Percentiles rank a stretch among this genome's conserved stretches.
Conservation (phyloP, 2,329 filamentous ascomycete species). For the Trichoderma sp. region DNA sequence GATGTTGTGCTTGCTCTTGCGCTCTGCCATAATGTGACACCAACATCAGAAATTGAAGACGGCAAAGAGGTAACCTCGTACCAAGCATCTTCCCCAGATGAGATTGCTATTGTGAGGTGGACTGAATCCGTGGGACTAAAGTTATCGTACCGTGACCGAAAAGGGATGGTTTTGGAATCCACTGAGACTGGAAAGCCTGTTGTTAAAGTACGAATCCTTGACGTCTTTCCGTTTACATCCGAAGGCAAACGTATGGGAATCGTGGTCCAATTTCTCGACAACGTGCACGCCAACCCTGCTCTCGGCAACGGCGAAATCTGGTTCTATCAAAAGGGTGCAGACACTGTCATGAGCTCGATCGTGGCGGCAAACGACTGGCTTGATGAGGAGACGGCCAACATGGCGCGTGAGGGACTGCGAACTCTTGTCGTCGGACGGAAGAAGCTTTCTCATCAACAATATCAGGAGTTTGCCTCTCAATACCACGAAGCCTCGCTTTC, state of each 20-base stretch:
- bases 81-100: constrained; percentile 95
- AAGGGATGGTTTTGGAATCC: constrained; percentile 79
- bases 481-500: constrained; percentile 80
- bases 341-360: constrained; percentile 97
- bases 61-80: constrained; percentile 80
- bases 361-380: constrained; percentile 98
- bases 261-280: constrained; percentile 79
- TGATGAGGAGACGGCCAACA: constrained; percentile 98
- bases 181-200: constrained; percentile 71
- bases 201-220: constrained; percentile 84
- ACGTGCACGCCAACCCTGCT: constrained; percentile 48
- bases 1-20: constrained; percentile 92
- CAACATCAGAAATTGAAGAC: constrained; percentile 73
- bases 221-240: constrained; percentile 96
- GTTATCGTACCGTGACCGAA: constrained; percentile 81
- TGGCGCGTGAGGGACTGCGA: constrained; percentile 93
- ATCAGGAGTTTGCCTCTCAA: constrained; percentile 73
- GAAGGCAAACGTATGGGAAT: constrained; percentile 99
- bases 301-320: constrained; percentile 77
- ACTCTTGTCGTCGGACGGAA: constrained; percentile 96
- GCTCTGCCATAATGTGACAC: constrained; percentile 96
- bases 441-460: constrained; percentile 74
- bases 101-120: constrained; percentile 97
- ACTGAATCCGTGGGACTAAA: constrained; percentile 89
- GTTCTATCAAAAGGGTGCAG: constrained; percentile 98